These are phyloP conservation scores for Cutaneotrichosporon cyanovorans DNA, from an alignment of 1,284 basidiomycete species.

Conservation along the genomic window DNA sequence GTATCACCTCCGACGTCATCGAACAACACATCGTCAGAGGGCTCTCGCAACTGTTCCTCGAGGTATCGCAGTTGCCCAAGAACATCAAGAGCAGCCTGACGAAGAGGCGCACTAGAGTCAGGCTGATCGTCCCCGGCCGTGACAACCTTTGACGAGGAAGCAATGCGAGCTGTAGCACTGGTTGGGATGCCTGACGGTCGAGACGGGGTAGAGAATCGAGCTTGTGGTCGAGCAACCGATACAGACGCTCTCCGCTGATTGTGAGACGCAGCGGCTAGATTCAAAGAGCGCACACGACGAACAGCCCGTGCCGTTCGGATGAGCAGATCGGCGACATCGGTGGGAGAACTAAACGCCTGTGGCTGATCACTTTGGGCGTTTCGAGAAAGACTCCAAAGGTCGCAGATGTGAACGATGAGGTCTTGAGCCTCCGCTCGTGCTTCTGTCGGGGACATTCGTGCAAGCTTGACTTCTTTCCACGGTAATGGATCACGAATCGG, in stretches of 20 bases:
- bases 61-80: conserved; percentile 30
- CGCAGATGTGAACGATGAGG: conserved; percentile 6
- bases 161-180: neutral
- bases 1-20: neutral
- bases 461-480: conserved; percentile 38
- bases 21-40: conserved; percentile 9
- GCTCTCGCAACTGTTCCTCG: conserved; percentile 34
- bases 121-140: neutral
- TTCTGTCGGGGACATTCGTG: conserved; percentile 21
- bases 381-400: neutral
- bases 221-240: neutral
- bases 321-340: conserved; percentile 7
- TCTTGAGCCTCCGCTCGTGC: conserved; percentile 27
- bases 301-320: conserved; percentile 30
- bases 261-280: conserved; percentile 14
- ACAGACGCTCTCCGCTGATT: conserved; percentile 8
- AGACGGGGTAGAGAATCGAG: conserved; percentile 31
- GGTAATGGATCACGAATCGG: conserved; percentile 17
- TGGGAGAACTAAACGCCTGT: neutral
- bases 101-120: conserved; percentile 11
- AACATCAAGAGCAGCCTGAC: conserved; percentile 37
- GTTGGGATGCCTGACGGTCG: conserved; percentile 16
- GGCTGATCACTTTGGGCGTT: neutral
- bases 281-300: conserved; percentile 26
- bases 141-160: no score